Evolutionary conservation across 1,284 basidiomycete species (phyloP).

Genomic region (Fistulina hepatica): DNA sequence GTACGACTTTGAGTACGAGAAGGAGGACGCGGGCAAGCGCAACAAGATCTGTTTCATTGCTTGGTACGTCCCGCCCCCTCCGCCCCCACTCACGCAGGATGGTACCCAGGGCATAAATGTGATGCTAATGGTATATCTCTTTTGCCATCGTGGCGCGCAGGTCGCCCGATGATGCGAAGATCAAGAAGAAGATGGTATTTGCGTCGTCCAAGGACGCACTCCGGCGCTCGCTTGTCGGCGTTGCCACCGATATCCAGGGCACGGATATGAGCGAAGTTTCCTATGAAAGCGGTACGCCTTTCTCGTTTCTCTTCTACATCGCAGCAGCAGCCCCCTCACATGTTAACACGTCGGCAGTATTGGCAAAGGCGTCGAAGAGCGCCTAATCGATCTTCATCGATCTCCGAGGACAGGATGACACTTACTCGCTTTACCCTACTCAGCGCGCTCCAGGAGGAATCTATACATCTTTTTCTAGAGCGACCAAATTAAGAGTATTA

Average conservation of each 20-base stretch:
- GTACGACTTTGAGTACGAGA: constrained; percentile 86
- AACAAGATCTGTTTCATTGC: constrained; percentile 86
- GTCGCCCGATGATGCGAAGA: constrained; percentile 80
- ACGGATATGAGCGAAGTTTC: constrained; percentile 76
- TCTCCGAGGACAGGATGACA: too few relatives aligned
- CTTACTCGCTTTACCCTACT: too few relatives aligned
- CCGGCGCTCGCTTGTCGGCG: constrained; percentile 60
- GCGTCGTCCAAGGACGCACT: constrained; percentile 89
- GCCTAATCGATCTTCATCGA: too few relatives aligned
- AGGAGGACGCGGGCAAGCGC: constrained; percentile 70
- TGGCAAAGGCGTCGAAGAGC: constrained; percentile 22
- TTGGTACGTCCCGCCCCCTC: constrained; percentile 50
- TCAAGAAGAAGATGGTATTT: constrained; percentile 93
- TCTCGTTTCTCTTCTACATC: constrained; percentile 2
- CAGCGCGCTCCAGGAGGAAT: too few relatives aligned
- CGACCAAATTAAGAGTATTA: too few relatives aligned
- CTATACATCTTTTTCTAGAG: too few relatives aligned
- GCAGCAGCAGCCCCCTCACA: constrained; percentile 2
- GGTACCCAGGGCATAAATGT: too few relatives aligned
- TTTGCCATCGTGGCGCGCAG: constrained; percentile 31
- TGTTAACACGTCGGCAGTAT: constrained; percentile 17
- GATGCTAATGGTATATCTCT: too few relatives aligned
- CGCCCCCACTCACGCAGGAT: too few relatives aligned
- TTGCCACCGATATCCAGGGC: constrained; percentile 78
- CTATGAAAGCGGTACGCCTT: constrained; percentile 60